Percentiles rank a stretch among this genome's conserved stretches.
phyloP scores from a whole-genome alignment of 371 early-diverging fungal genomes.

The Entomophthora muscae region DNA sequence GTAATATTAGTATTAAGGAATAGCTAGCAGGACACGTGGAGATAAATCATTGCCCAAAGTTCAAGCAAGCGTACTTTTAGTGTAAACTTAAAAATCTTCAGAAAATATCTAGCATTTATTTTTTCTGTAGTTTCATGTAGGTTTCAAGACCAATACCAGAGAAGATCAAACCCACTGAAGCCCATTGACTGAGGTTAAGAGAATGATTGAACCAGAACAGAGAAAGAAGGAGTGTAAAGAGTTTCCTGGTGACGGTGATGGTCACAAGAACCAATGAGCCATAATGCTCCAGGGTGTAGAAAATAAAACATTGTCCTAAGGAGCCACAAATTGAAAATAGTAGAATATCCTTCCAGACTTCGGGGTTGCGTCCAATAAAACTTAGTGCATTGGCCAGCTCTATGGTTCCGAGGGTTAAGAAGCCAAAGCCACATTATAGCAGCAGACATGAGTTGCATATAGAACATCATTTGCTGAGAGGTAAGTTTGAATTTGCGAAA shows the following conservation, averaged over 20 bases:
- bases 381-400: conserved; percentile 53
- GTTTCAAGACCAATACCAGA: conserved; percentile 61
- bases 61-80: too few relatives aligned
- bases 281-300: conserved; percentile 80
- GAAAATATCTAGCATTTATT: conserved; percentile 12
- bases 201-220: conserved; percentile 74
- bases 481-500: conserved; percentile 55
- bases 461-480: conserved; percentile 95
- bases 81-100: too few relatives aligned
- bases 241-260: conserved; percentile 91
- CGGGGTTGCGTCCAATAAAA: conserved; percentile 59
- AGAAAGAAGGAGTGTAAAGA: conserved; percentile 84
- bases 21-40: too few relatives aligned
- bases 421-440: conserved; percentile 51
- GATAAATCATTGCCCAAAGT: too few relatives aligned
- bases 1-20: too few relatives aligned
- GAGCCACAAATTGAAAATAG: conserved; percentile 83
- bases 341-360: conserved; percentile 60
- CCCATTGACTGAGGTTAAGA: conserved; percentile 70
- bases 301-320: conserved; percentile 95
- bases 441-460: conserved; percentile 76
- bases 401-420: conserved; percentile 48
- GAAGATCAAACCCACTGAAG: conserved; percentile 72
- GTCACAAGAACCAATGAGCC: conserved; percentile 85
- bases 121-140: conserved; percentile 31